Base-by-base conservation (phyloP, 352 stramenopile genomes). In the Pythium vanterpoolii region DNA sequence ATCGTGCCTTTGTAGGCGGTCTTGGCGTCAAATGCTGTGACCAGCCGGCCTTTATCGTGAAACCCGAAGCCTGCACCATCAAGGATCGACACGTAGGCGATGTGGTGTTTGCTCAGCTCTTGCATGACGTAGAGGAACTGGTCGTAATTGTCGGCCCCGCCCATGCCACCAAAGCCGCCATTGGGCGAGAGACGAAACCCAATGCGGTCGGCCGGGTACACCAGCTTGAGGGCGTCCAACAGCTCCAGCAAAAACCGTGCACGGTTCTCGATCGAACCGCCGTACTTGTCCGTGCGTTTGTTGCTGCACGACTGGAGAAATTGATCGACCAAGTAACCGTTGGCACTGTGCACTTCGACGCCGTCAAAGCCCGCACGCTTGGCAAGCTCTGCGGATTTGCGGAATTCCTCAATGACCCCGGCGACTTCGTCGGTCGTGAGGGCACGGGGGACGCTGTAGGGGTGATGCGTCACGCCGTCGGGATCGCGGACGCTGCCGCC, bases 261-360 rank as follows among this genome's bases (percentile, higher is more conserved):
- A 21, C 83, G 74, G 56, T 89, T 91, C 48, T 91, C 81, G 24
- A 79, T 56, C 31, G 46, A 76, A 38, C 83, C 83, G 28, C 83
- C 85, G 47, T 93, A 95, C 44, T 74, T 48, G 69, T 93, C 85
- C 0, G 68, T 86, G 43, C 79, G 74, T n/a, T 69, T 64, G 69
- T 96, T 96, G 48, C 56, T 55, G 21, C 28, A 65, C 34, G 61
- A 62, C 56, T 87, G 71, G 9, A 96, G 65, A 61, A 94, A 93
- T 54, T 92, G 70, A 58, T 96, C 83, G 49, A 97, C 61, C 23
- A 97, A 66, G 57, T 96, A 97, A 13, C 87, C 89, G 60, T 97
- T 92, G 5, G 83, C 88, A n/a, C 11, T 56, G 66, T 96, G 89
- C 27, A 97, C 54, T 52, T 96, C 84, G 31, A 38, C 31, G 31